Conservation (phyloP, 352 stramenopile species). For the Pythium folliculosum region DNA sequence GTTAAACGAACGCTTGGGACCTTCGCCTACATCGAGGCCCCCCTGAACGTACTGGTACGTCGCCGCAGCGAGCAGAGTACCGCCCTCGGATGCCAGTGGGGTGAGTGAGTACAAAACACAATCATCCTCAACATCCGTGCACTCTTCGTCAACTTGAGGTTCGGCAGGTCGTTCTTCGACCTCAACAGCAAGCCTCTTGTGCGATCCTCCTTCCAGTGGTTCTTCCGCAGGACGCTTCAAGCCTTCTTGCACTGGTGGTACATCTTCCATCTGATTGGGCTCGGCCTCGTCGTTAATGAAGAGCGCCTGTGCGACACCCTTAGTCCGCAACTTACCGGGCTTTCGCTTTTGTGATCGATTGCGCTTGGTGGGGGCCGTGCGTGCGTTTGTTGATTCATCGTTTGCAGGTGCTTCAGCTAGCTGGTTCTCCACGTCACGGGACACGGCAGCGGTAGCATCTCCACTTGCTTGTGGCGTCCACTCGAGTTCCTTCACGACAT, state of each 20-base stretch:
- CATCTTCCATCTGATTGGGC: background rate
- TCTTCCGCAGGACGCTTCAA: constrained; percentile 8
- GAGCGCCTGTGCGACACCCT: constrained; percentile 21
- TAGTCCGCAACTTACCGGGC: constrained; percentile 10
- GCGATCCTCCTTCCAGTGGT: background rate
- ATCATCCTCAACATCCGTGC: constrained; percentile 22
- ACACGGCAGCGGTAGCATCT: background rate
- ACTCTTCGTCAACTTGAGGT: constrained; percentile 21
- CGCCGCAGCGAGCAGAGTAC: constrained; percentile 15
- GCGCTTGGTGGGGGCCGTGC: constrained; percentile 5
- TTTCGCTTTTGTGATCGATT: constrained; percentile 20
- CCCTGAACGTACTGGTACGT: constrained; percentile 17
- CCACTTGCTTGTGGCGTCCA: constrained; percentile 41
- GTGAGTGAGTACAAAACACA: constrained; percentile 3
- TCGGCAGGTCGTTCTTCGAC: background rate
- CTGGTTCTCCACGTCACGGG: background rate
- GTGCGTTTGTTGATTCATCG: background rate
- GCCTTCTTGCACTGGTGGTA: background rate
- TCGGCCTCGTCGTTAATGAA: constrained; percentile 22
- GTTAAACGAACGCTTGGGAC: background rate
- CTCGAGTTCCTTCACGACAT: constrained; percentile 44
- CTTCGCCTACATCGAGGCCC: too few species aligned
- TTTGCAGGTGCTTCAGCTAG: background rate
- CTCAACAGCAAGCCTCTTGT: constrained; percentile 8
- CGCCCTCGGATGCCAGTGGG: constrained; percentile 20